A percentile compares a stretch with the other conserved stretches of the same genome.
Conservation (phyloP, 768 basidiomycete genomes). For the Leccinum pellstonianum region DNA sequence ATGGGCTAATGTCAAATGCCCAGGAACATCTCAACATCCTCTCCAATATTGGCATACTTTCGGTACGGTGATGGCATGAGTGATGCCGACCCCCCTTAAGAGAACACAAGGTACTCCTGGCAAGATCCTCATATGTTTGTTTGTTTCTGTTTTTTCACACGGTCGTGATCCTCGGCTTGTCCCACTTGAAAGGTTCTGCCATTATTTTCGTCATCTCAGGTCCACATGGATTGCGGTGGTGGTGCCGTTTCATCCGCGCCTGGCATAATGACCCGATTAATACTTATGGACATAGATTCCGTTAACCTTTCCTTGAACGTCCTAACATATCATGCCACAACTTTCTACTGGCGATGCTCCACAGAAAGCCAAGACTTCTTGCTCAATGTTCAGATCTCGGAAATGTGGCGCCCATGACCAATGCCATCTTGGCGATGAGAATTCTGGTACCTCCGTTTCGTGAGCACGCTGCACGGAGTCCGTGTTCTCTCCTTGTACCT, state of each 20-base stretch:
- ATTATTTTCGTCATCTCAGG: neutral
- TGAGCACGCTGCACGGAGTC: neutral
- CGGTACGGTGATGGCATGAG: neutral
- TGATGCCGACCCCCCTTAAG: neutral
- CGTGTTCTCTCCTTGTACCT: slow-evolving; percentile 12
- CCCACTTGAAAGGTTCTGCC: neutral
- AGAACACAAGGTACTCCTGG: neutral
- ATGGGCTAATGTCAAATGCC: neutral
- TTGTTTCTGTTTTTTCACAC: neutral
- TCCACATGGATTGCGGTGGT: neutral
- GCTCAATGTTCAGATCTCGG: neutral
- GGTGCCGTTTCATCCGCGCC: neutral
- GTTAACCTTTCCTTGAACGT: neutral
- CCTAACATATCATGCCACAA: neutral
- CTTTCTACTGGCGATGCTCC: neutral
- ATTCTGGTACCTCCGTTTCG: neutral
- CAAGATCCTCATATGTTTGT: neutral
- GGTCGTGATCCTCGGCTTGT: neutral
- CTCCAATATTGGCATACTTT: neutral
- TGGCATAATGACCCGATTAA: neutral
- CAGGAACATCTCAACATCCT: neutral
- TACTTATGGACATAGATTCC: neutral
- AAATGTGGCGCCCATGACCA: neutral
- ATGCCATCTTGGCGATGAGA: neutral
- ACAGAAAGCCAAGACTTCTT: neutral